Conservation (phyloP, 306 rosid species). For the Prunus mongolica region DNA sequence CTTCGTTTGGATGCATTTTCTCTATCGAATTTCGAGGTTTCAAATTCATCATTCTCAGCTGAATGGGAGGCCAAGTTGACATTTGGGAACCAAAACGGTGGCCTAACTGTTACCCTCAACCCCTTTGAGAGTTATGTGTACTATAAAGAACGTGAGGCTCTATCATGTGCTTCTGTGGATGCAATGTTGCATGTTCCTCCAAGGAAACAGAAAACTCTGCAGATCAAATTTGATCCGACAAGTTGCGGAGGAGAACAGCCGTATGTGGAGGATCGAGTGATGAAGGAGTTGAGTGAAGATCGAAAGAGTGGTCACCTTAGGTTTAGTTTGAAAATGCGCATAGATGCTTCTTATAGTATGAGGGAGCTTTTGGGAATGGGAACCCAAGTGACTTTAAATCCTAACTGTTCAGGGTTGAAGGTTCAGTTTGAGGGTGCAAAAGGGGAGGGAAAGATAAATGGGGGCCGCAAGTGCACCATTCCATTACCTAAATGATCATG, state of each 20-base stretch:
- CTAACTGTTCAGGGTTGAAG: conserved; percentile 23
- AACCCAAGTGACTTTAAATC: conserved; percentile 22
- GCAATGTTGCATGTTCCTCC: conserved; percentile 41
- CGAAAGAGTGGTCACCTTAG: conserved; percentile 29
- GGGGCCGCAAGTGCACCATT: conserved; percentile 23
- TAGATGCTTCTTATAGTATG: conserved; percentile 24
- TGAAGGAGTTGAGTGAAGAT: conserved; percentile 43
- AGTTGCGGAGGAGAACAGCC: conserved; percentile 17
- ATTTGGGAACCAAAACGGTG: conserved; percentile 31
- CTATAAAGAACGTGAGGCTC: conserved; percentile 34
- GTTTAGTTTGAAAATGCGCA: conserved; percentile 46
- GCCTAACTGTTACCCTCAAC: conserved; percentile 31
- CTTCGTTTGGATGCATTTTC: conserved; percentile 23
- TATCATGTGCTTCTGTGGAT: conserved; percentile 27
- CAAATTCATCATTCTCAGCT: conserved; percentile 16
- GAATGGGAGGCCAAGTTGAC: conserved; percentile 30
- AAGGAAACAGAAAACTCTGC: conserved; percentile 30
- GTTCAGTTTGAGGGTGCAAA: conserved; percentile 11
- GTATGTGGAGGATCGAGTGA: conserved; percentile 22
- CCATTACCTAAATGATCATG: conserved; percentile 19
- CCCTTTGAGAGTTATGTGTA: conserved; percentile 24
- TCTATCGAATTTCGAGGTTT: conserved; percentile 10
- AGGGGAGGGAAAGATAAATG: conserved; percentile 20
- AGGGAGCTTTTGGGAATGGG: conserved; percentile 25
- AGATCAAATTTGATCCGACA: conserved; percentile 24